Base-by-base conservation (phyloP, 2,329 filamentous ascomycete genomes). In the Fusarium mangiferae region DNA sequence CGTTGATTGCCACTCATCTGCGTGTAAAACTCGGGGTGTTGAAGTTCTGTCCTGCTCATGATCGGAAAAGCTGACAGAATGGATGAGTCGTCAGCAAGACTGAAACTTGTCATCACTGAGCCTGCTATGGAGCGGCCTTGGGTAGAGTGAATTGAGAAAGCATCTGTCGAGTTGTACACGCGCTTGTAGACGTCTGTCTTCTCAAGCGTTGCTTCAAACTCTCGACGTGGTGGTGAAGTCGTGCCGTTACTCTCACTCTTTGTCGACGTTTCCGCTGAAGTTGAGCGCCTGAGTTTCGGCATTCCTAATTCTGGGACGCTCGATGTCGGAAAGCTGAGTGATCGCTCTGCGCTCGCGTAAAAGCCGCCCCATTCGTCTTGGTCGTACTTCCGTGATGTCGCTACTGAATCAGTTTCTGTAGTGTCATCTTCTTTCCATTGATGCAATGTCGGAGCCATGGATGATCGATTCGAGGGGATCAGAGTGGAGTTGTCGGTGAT, bases 41-140 rank as follows among this genome's bases (percentile, higher is more conserved):
- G 67, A 3, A 70, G 59, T 18, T 70, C 67, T 0, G 59, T 54
- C 7, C 67, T 65, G 17, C 45, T 70, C 67, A 70, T 70, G 41
- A 70, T 70, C 0, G 67, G 67, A 26, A 70, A 70, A 5, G 66
- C 51, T 9, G 66, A 52, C 2, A 70, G 26, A n/a, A 70, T 70
- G 10, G 67, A 70, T 2, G 67, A 55, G 11, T 69, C 48, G 13
- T 70, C 59, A 6, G 51, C 67, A 1, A 70, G 67, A 59, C 67
- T 70, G 30, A 70, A 70, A 11, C 66, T 70, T 0, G 66, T 70
- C 67, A 70, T 59, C 0, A 70, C 51, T 3, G 67, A 70, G 6
- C 66, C 67, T 28, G 41, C 38, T 0, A 59, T 44, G 3, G 67
- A 70, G 6, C 59, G 45, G 1, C 28, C 39, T 0, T 61, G 28